phyloP scores from a whole-genome alignment of 306 rosid genomes.

The Pyrus bretschneideri region DNA sequence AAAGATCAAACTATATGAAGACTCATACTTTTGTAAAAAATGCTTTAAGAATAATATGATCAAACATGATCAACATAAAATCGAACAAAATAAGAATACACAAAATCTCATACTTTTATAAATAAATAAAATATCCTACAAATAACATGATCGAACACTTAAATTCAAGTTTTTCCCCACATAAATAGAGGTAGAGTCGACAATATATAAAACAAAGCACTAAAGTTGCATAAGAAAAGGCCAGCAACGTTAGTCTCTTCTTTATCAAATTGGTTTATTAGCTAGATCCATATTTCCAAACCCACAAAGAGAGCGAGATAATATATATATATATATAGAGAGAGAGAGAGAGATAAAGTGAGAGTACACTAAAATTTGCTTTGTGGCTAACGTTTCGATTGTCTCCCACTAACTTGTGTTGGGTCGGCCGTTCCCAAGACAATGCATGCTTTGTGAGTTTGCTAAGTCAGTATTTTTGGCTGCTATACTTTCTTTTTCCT shows the following conservation, averaged over 20 bases:
- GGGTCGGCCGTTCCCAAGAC: conserved; percentile 61
- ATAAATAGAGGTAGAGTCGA: background rate
- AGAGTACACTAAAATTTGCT: background rate
- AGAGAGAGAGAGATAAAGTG: background rate
- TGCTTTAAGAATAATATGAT: background rate
- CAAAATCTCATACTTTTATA: background rate
- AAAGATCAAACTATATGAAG: no score
- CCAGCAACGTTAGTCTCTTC: conserved; percentile 33
- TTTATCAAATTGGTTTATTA: conserved; percentile 4
- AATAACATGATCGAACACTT: no score
- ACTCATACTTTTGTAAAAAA: no score
- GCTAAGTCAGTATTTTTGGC: conserved; percentile 40
- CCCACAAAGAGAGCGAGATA: background rate
- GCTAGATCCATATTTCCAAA: background rate
- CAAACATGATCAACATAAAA: background rate
- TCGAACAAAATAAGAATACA: background rate
- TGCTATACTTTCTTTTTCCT: background rate
- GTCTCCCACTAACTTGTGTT: conserved; percentile 60
- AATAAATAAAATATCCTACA: no score
- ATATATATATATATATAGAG: background rate
- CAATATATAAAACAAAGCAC: conserved; percentile 27
- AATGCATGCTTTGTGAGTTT: conserved; percentile 41
- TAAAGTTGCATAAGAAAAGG: conserved; percentile 32
- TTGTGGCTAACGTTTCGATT: conserved; percentile 35
- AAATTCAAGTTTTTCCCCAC: no score